phyloP scores from a whole-genome alignment of 1,284 basidiomycete genomes.

The Sanguinoderma infundibulare region DNA sequence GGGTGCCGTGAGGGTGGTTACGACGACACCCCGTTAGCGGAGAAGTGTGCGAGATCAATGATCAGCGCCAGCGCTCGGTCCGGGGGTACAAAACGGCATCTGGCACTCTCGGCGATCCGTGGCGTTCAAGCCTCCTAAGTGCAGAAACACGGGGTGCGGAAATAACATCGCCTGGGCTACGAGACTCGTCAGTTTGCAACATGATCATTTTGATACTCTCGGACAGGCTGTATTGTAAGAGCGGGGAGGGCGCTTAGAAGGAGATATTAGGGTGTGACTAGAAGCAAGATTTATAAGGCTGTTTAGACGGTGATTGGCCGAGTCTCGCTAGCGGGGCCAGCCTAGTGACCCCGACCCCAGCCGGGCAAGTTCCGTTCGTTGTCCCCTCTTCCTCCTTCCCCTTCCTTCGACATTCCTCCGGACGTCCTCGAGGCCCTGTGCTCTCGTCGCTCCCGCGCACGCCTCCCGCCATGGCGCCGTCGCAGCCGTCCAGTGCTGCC shows the following conservation, averaged over 20 bases:
- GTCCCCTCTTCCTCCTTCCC: conserved; percentile 28
- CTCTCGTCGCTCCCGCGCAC: conserved; percentile 29
- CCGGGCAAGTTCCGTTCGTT: conserved; percentile 26
- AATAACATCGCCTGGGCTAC: neutral
- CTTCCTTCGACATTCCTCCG: conserved; percentile 19
- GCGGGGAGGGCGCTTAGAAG: neutral
- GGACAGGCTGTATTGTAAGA: neutral
- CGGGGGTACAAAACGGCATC: neutral
- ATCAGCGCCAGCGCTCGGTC: neutral
- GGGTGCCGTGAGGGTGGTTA: neutral
- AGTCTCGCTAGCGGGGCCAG: conserved; percentile 13
- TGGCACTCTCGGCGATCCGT: too few species aligned
- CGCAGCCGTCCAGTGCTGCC: conserved; percentile 60
- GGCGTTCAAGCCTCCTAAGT: too few species aligned
- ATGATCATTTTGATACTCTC: neutral
- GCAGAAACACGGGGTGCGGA: neutral
- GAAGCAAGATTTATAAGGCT: conserved; percentile 6
- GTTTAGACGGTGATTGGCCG: conserved; percentile 23
- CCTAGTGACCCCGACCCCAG: conserved; percentile 22
- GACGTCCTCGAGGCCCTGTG: conserved; percentile 87
- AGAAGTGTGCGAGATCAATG: neutral
- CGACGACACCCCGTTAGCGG: neutral
- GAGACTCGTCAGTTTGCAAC: neutral
- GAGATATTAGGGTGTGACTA: neutral
- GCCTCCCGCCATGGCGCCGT: conserved; percentile 62